These are phyloP conservation scores for Dinochytrium kinnereticum DNA, from an alignment of 371 early-diverging fungal species.

Conservation along the genomic window DNA sequence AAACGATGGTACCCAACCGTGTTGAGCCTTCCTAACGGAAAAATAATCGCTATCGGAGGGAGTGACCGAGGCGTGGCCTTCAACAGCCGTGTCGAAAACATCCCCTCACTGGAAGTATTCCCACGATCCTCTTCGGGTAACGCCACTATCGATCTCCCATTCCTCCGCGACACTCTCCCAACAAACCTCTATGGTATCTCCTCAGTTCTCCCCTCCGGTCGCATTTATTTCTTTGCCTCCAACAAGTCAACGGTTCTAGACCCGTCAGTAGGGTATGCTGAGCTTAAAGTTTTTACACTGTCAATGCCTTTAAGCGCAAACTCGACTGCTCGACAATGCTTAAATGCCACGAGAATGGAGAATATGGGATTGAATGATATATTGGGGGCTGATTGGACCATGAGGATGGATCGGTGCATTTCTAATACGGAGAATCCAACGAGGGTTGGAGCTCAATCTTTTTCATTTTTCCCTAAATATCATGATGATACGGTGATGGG, in stretches of 20 bases:
- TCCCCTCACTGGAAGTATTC: background rate
- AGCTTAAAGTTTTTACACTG: background rate
- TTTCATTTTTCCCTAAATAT: background rate
- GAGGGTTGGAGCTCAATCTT: background rate
- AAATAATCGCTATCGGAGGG: constrained; percentile 17
- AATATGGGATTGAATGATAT: no score
- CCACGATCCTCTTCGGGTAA: background rate
- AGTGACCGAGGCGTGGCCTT: constrained; percentile 10
- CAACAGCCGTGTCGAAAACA: background rate
- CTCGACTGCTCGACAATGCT: no score
- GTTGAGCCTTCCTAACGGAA: background rate
- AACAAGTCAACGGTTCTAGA: constrained; percentile 12
- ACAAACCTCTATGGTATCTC: constrained; percentile 59
- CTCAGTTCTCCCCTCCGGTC: constrained; percentile 14
- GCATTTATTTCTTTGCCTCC: constrained; percentile 10
- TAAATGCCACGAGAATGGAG: no score
- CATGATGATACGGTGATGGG: background rate
- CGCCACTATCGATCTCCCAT: constrained; percentile 29
- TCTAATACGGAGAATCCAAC: no score
- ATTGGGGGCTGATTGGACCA: no score
- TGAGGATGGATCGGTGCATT: no score
- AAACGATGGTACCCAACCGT: constrained; percentile 24
- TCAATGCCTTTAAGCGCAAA: no score
- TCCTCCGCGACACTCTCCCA: constrained; percentile 65
- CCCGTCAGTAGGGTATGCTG: background rate